Conservation (phyloP, 805 yeast genomes). For the Ogataea siamensis region DNA sequence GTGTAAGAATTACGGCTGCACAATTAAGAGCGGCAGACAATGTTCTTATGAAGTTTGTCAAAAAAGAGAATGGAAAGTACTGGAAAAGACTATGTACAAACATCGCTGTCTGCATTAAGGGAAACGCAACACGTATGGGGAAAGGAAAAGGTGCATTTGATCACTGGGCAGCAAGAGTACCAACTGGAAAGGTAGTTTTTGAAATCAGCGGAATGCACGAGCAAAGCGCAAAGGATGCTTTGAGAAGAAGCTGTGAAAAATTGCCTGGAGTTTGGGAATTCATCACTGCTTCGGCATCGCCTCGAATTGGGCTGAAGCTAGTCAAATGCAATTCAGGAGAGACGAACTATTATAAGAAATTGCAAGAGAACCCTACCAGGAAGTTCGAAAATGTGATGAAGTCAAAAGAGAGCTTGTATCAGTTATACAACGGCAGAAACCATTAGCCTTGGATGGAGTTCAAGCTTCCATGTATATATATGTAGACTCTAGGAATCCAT, state of each 20-base stretch:
- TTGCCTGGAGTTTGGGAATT: conserved; percentile 92
- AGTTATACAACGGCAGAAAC: conserved; percentile 33
- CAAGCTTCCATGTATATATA: conserved; percentile 2
- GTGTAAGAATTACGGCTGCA: conserved; percentile 78
- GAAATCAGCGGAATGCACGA: conserved; percentile 82
- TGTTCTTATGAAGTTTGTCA: conserved; percentile 76
- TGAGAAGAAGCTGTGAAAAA: conserved; percentile 86
- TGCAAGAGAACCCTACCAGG: conserved; percentile 62
- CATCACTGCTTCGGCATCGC: conserved; percentile 57
- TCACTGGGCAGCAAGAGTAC: conserved; percentile 95
- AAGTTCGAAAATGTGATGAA: conserved; percentile 55
- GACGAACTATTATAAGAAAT: conserved; percentile 52
- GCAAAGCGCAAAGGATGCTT: conserved; percentile 83
- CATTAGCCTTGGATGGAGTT: conserved; percentile 4
- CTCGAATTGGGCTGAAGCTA: conserved; percentile 68
- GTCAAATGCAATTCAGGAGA: conserved; percentile 45
- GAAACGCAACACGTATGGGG: conserved; percentile 99
- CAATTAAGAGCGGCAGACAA: conserved; percentile 91
- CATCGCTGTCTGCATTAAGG: conserved; percentile 90
- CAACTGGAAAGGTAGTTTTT: conserved; percentile 89
- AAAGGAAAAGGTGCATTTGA: conserved; percentile 98
- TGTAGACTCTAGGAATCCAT: neutral
- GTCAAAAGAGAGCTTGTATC: conserved; percentile 52
- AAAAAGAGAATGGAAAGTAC: conserved; percentile 72
- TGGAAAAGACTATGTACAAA: conserved; percentile 81